Base-by-base conservation (phyloP, 1,284 basidiomycete species). In the Austropuccinia psidii region DNA sequence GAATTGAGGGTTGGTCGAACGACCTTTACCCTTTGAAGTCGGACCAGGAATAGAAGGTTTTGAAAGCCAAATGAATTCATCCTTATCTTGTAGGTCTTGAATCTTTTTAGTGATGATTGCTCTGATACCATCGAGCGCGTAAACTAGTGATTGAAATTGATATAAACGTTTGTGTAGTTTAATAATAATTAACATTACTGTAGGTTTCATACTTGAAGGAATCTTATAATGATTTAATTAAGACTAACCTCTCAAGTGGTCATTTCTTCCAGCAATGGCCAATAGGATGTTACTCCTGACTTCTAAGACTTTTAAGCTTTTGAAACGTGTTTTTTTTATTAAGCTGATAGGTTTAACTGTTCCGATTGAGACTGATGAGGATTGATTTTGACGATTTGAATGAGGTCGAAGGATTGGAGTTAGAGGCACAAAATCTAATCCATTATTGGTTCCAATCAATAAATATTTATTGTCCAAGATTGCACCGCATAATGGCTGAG, bases 361-460 rank as follows among this genome's bases (percentile, higher is more conserved):
- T 21, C 21, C 50, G 47, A 62, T 27, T 24, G 49, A 73, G 47
- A 39, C 37, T 24, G 45, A 39, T 24, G 57, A 60, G n/a, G n/a
- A n/a, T n/a, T n/a, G n/a, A n/a, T n/a, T n/a, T n/a, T n/a, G n/a
- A 13, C 47, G 50, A 54, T 61, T 39, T 1, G 74, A 72, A 43
- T 33, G 50, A 61, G 69, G 11, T 61, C 50, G 58, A 60, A 58
- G 9, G 57, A 74, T 29, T 58, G 41, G 19, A 54, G 75, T 45
- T 17, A 80, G 62, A 1, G 79, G 79, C 15, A 80, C 64, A 39
- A 80, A 80, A 61, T 79, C 78, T 47, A 80, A 76, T 19, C 79
- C 78, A 33, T 52, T 47, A 2, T 74, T 78, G 3, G 79, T 79
- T 64, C 78, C 79, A 29, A 80, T 79, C n/a, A 80, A 75, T 15